Conservation (phyloP, 148 eudicot species). For the Diospyros lotus region DNA sequence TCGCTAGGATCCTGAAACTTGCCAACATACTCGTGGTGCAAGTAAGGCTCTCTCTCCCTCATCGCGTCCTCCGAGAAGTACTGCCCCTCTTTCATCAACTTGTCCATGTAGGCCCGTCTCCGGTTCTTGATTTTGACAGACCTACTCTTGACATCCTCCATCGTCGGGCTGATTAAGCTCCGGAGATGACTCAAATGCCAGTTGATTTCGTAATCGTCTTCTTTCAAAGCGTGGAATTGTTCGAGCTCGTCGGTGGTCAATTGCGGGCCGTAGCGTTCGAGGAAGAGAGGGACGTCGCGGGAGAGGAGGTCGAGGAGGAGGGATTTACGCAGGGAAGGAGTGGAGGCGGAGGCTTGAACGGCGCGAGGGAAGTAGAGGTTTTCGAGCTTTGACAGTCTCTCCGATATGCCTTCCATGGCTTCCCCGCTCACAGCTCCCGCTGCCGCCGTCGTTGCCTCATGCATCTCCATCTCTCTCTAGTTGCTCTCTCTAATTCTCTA, state of each 20-base stretch:
- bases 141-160: constrained; percentile 52
- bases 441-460: no score
- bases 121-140: constrained; percentile 73
- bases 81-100: constrained; percentile 58
- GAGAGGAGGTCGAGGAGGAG: constrained; percentile 70
- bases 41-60: constrained; percentile 97
- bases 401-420: constrained; percentile 52
- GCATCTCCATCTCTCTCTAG: no score
- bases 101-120: constrained; percentile 86
- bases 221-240: constrained; percentile 58
- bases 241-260: constrained; percentile 68
- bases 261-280: constrained; percentile 79
- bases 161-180: constrained; percentile 62
- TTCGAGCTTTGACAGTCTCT: constrained; percentile 57
- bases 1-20: constrained; percentile 78
- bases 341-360: constrained; percentile 42
- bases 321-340: constrained; percentile 59
- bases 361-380: constrained; percentile 82
- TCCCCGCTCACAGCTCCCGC: constrained; percentile 15
- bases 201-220: constrained; percentile 73
- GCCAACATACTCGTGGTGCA: constrained; percentile 89
- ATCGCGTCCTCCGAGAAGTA: constrained; percentile 96
- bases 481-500: no score
- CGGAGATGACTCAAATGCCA: constrained; percentile 81
- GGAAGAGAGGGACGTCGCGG: constrained; percentile 74